phyloP scores from a whole-genome alignment of 2,329 filamentous ascomycete genomes.

The Nothomitra cinnamomea region DNA sequence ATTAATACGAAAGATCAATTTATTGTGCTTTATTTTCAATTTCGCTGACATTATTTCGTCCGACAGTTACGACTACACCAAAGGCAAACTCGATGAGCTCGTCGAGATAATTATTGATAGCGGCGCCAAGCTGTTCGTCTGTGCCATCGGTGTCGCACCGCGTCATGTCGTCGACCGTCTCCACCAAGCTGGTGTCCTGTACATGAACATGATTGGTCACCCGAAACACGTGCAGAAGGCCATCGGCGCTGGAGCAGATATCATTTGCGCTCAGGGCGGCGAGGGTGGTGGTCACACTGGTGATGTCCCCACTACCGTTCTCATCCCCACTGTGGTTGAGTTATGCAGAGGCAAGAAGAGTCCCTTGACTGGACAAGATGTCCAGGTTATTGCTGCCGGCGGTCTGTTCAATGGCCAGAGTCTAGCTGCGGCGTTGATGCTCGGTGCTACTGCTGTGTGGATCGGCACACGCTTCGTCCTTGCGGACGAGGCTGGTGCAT shows the following conservation, averaged over 20 bases:
- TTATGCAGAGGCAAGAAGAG: constrained; percentile 66
- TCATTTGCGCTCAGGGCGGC: constrained; percentile 96
- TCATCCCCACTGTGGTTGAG: constrained; percentile 84
- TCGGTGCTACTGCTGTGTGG: constrained; percentile 88
- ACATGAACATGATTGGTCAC: constrained; percentile 99
- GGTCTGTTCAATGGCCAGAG: constrained; percentile 88
- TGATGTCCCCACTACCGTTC: constrained; percentile 75
- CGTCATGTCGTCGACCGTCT: constrained; percentile 77
- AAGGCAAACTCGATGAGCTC: constrained; percentile 88
- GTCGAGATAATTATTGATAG: constrained; percentile 85
- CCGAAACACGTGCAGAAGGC: constrained; percentile 98
- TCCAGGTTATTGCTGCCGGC: constrained; percentile 85
- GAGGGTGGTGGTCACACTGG: constrained; percentile 96
- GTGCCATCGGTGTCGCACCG: constrained; percentile 85
- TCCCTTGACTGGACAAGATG: constrained; percentile 69
- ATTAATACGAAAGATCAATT: background rate
- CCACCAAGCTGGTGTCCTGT: constrained; percentile 72
- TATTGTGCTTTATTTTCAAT: background rate
- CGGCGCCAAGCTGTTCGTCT: constrained; percentile 86
- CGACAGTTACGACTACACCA: constrained; percentile 92
- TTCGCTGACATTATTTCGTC: constrained; percentile 6
- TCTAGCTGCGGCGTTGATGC: constrained; percentile 76
- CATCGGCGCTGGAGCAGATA: constrained; percentile 76
- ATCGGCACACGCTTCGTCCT: constrained; percentile 93
- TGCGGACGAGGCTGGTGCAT: constrained; percentile 82